Base-by-base conservation (phyloP, 2,329 filamentous ascomycete genomes). In the Fusarium illudens region DNA sequence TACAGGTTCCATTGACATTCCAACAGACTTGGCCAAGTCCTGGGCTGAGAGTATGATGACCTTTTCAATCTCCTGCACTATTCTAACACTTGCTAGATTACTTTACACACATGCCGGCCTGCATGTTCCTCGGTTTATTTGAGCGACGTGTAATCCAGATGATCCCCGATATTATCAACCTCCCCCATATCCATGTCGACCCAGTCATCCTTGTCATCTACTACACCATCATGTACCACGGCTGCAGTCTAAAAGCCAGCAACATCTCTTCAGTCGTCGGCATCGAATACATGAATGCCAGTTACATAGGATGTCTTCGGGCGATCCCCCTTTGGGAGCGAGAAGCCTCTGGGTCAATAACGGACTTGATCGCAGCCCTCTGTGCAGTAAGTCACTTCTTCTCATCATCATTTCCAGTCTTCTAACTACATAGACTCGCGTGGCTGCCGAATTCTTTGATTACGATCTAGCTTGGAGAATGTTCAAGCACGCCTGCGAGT, bases 391-490 rank as follows among this genome's bases (percentile, higher is more conserved):
- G 63, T 46, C 19, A 17, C 5, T 4, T 2, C 11, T 2, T 10
- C 3, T 3, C 4, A 19, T 25, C 5, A 12, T 15, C 7, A 4
- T 6, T 19, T n/a, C 19, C 6, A 11, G 3, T 12, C 0, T 10
- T 19, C 42, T 71, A n/a, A 56, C n/a, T 1, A 10, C 17, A 0
- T 6, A 76, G 75, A 74, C 70, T 11, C 75, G 75, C 8, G 60
- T 76, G 7, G 72, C 75, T 6, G 73, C 71, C 7, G 74, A 75
- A 10, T 75, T 64, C 29, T 77, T 77, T n/a, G 76, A 78, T 32
- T 74, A 77, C 15, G 75, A 77, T 9, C 60, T 77, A 2, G 71
- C 72, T 15, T 78, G 75, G 75, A 67, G 63, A 17, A 75, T 76
- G 64, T 75, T 76, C 55, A 73, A 73, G 11, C 65, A 62, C 10